Base-by-base conservation (phyloP, 1,284 basidiomycete genomes). In the Cryptococcus maquisensis region DNA sequence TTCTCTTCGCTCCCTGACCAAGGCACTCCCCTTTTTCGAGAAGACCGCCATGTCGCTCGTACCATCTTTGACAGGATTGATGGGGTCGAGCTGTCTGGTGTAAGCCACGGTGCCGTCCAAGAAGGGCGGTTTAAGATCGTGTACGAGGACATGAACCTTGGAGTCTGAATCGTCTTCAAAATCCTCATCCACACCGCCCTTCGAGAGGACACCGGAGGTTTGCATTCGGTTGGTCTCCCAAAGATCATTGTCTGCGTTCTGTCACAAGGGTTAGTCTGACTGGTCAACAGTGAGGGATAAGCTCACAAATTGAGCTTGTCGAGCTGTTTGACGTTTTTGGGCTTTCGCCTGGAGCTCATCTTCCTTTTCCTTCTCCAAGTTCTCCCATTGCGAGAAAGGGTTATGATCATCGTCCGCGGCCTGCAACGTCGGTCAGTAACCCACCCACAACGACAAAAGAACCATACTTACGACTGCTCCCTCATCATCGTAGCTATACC, bases 151-250 rank as follows among this genome's bases (percentile, higher is more conserved):
- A 71, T 98, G 96, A 0, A 98, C 94, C 0, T 92, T 88, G 0
- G 88, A 91, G 73, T 98, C 96, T 0, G 88, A 86, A 64, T 95
- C 91, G 68, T 95, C 93, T 66, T 96, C 91, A 85, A 81, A 92
- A 84, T 75, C 96, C 23, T 81, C 80, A 71, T 98, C 93, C 42
- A 98, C 82, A 12, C 84, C 81, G 59, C 85, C 86, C 32, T 89
- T 85, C 4, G 90, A 90, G 1, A 90, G 89, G 15, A 98, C 86
- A 67, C 96, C 96, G 13, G 94, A 97, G 0, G 90, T 92, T 12
- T 93, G 81, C 86, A 99, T 91, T 68, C 94, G 88, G 68, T 98
- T 98, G 7, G 88, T 89, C 79, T 98, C 96, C 96, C 96, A 99
- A 1, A 95, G 79, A 64, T 99, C 95, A 64, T 94, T 95, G 72